Evolutionary conservation across 2,329 filamentous ascomycete species (phyloP).

Genomic region (Shiraia sp.): DNA sequence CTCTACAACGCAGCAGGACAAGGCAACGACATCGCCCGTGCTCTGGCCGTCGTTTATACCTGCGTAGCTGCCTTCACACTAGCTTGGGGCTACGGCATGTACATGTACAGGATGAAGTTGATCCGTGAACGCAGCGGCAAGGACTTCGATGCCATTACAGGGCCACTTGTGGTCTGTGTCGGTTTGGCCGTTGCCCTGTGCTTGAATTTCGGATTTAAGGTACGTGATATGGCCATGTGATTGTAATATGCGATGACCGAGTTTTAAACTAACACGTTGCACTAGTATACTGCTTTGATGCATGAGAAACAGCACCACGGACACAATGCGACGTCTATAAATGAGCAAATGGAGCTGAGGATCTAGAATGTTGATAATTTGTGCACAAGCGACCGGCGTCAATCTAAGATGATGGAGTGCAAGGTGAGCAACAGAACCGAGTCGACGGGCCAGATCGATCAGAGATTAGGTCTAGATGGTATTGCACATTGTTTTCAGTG

Average conservation of each 20-base stretch:
- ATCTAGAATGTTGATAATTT: slow-evolving; percentile 8
- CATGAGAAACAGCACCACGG: slow-evolving; percentile 12
- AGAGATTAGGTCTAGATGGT: too few relatives aligned
- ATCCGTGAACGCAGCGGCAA: slow-evolving; percentile 85
- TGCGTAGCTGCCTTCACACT: slow-evolving; percentile 80
- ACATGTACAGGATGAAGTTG: slow-evolving; percentile 73
- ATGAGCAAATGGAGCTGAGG: slow-evolving; percentile 23
- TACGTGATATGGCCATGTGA: slow-evolving; percentile 40
- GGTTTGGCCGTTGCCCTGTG: slow-evolving; percentile 78
- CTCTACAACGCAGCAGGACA: slow-evolving; percentile 86
- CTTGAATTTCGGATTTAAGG: slow-evolving; percentile 88
- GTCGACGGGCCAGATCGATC: too few relatives aligned
- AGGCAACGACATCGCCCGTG: slow-evolving; percentile 71
- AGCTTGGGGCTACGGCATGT: slow-evolving; percentile 84
- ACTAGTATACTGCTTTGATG: slow-evolving; percentile 25
- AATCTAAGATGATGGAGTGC: not conserved
- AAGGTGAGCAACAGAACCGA: too few relatives aligned
- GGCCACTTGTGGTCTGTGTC: slow-evolving; percentile 80
- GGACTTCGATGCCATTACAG: slow-evolving; percentile 88
- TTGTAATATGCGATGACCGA: slow-evolving; percentile 2
- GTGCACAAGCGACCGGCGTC: not conserved
- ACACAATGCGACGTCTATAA: slow-evolving; percentile 9
- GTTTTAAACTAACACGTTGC: slow-evolving; percentile 1
- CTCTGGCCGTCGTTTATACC: slow-evolving; percentile 82
- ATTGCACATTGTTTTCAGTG: too few relatives aligned